These are phyloP conservation scores for Globisporangium rhizosaccharum DNA, from an alignment of 352 stramenopile genomes.

Conservation along the genomic window DNA sequence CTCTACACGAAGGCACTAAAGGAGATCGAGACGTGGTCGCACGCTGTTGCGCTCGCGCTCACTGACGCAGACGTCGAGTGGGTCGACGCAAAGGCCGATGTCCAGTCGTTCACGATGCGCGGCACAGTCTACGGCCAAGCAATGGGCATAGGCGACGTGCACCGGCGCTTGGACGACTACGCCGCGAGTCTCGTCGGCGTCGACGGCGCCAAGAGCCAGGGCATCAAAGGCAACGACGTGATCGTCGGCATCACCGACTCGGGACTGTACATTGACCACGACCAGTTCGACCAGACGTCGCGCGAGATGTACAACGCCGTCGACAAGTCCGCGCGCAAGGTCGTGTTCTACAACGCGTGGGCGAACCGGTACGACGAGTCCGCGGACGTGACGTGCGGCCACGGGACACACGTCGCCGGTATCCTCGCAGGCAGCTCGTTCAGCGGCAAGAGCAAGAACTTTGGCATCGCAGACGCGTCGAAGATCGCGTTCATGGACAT, in stretches of 20 bases:
- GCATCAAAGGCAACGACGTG: constrained; percentile 65
- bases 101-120: constrained; percentile 29
- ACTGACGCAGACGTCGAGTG: constrained; percentile 55
- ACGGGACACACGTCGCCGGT: constrained; percentile 86
- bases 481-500: constrained; percentile 92
- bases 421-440: constrained; percentile 74
- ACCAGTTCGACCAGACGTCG: constrained; percentile 73
- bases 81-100: constrained; percentile 39
- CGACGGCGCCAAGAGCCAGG: constrained; percentile 43
- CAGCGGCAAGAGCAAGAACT: constrained; percentile 39
- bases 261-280: constrained; percentile 74
- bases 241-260: constrained; percentile 82
- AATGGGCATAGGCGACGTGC: constrained; percentile 3
- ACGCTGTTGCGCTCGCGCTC: constrained; percentile 44
- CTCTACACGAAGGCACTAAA: constrained; percentile 47
- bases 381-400: constrained; percentile 65
- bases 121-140: constrained; percentile 14
- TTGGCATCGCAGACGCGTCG: constrained; percentile 69
- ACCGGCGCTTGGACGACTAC: constrained; percentile 58
- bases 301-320: constrained; percentile 39
- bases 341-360: constrained; percentile 78
- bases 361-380: constrained; percentile 60
- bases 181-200: constrained; percentile 59
- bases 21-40: constrained; percentile 52
- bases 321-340: constrained; percentile 50